Conservation (phyloP, 192 early-diverging fungal species). For the Mortierella antarctica region DNA sequence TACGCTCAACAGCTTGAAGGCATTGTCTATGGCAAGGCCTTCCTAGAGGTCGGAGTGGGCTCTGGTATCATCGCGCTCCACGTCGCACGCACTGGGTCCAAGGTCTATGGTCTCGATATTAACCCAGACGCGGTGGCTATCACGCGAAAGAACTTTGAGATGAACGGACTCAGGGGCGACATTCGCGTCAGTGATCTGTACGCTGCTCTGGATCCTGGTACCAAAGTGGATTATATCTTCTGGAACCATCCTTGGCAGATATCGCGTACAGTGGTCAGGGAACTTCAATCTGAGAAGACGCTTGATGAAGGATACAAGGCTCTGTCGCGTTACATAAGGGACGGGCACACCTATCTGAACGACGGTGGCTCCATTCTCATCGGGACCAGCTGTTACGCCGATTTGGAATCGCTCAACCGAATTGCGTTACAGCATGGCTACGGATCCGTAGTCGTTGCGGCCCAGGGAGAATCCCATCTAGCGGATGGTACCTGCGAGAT, state of each 20-base stretch:
- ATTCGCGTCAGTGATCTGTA: slow-evolving; percentile 13
- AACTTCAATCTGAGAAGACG: slow-evolving; percentile 15
- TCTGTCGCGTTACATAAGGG: neutral
- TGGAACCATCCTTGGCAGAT: slow-evolving; percentile 16
- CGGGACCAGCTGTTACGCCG: slow-evolving; percentile 16
- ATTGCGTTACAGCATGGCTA: slow-evolving; percentile 3
- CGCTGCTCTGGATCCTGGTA: neutral
- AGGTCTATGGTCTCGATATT: slow-evolving; percentile 8
- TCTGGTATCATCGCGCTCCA: slow-evolving; percentile 12
- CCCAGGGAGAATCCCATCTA: neutral
- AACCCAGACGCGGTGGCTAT: slow-evolving; percentile 15
- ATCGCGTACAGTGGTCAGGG: neutral
- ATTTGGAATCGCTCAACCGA: slow-evolving; percentile 1
- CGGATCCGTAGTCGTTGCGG: neutral
- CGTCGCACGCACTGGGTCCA: neutral
- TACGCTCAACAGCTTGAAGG: slow-evolving; percentile 3
- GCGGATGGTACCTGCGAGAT: slow-evolving; percentile 11
- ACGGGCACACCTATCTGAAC: neutral
- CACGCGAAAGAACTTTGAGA: slow-evolving; percentile 6
- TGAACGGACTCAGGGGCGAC: slow-evolving; percentile 1
- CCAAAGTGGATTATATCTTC: slow-evolving; percentile 17
- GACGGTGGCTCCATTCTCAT: slow-evolving; percentile 1
- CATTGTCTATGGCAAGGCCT: neutral
- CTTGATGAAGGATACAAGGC: slow-evolving; percentile 6
- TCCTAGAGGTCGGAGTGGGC: slow-evolving; percentile 13